Evolutionary conservation across 148 eudicot species (phyloP).

Genomic region (Cornus florida): DNA sequence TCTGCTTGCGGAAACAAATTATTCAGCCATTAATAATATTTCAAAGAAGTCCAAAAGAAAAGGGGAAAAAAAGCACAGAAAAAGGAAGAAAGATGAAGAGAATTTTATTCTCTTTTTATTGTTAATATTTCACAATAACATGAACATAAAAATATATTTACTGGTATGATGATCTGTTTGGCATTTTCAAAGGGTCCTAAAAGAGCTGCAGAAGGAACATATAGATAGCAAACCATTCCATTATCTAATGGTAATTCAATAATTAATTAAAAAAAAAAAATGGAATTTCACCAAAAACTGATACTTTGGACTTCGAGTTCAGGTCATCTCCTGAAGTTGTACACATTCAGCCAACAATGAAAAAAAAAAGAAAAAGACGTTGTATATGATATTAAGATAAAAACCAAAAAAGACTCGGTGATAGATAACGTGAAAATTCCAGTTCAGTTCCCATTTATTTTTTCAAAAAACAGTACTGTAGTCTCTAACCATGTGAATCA

Average conservation of each 20-base stretch:
- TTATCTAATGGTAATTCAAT: no score
- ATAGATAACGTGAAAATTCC: no score
- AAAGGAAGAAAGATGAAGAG: not conserved
- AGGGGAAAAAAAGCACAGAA: no score
- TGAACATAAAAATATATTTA: not conserved
- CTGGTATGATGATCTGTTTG: not conserved
- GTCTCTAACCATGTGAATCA: no score
- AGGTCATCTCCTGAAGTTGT: not conserved
- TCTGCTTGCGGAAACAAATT: conserved; percentile 1
- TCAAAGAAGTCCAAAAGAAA: not conserved
- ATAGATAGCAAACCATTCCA: not conserved
- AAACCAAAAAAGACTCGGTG: no score
- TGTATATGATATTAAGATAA: not conserved
- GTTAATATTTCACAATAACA: not conserved
- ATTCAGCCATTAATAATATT: not conserved
- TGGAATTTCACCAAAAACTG: no score
- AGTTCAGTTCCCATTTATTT: no score
- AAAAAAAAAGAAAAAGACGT: no score
- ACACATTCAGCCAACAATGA: not conserved
- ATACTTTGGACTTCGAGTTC: no score
- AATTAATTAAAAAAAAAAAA: no score
- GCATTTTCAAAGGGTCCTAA: not conserved
- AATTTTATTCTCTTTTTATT: no score
- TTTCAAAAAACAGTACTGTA: no score
- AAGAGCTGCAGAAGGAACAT: not conserved